These are phyloP conservation scores for Yarrowia alimentaria DNA, from an alignment of 805 yeast species.

Conservation along the genomic window DNA sequence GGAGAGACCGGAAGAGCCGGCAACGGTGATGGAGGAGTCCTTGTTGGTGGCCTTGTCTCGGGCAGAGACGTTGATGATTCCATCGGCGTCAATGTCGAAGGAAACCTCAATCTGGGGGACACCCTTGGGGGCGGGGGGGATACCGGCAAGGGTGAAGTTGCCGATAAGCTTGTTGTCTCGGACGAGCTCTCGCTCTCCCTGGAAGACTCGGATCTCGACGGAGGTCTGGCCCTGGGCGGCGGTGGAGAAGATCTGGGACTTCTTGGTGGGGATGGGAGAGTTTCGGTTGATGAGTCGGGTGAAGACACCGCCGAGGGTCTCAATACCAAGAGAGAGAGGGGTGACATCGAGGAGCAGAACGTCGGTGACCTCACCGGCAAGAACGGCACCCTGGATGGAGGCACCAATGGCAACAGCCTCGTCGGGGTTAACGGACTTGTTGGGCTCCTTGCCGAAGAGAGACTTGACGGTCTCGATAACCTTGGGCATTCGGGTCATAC, in stretches of 20 bases:
- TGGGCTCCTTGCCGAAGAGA: slow-evolving; percentile 79
- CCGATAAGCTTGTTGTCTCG: slow-evolving; percentile 97
- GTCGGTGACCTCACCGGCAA: slow-evolving; percentile 92
- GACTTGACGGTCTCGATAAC: slow-evolving; percentile 72
- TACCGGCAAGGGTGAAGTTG: slow-evolving; percentile 92
- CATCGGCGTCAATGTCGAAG: slow-evolving; percentile 95
- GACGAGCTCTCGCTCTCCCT: slow-evolving; percentile 98
- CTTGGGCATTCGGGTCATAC: slow-evolving; percentile 92
- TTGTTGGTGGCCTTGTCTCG: slow-evolving; percentile 90
- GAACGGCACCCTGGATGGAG: slow-evolving; percentile 95
- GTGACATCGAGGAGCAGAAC: slow-evolving; percentile 86
- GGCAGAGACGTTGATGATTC: slow-evolving; percentile 93
- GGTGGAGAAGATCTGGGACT: slow-evolving; percentile 93
- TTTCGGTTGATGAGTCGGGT: slow-evolving; percentile 87
- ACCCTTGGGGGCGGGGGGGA: slow-evolving; percentile 94
- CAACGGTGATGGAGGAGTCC: slow-evolving; percentile 93
- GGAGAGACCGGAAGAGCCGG: slow-evolving; percentile 91
- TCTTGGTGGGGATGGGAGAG: slow-evolving; percentile 96
- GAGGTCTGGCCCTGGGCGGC: slow-evolving; percentile 96
- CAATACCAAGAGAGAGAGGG: slow-evolving; percentile 90
- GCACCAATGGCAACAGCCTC: slow-evolving; percentile 97
- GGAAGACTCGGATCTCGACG: slow-evolving; percentile 97
- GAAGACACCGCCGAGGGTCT: slow-evolving; percentile 97
- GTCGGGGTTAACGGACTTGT: slow-evolving; percentile 91
- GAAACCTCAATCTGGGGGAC: slow-evolving; percentile 93